phyloP scores from a whole-genome alignment of 2,329 filamentous ascomycete genomes.

The Fusarium verrucosum region DNA sequence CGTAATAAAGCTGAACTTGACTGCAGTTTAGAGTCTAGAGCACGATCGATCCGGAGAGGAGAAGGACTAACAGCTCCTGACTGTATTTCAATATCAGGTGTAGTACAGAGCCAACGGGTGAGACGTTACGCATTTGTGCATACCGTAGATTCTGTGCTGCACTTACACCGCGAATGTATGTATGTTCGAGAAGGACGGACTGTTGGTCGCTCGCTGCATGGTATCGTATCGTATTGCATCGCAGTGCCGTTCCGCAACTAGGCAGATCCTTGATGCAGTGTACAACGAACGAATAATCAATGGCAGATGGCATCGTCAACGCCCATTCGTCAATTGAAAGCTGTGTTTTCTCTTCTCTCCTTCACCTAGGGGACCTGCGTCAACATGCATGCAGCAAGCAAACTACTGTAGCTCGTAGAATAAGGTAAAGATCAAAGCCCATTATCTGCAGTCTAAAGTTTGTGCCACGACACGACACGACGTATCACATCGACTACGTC shows the following conservation, averaged over 20 bases:
- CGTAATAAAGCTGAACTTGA: not conserved
- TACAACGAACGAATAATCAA: constrained; percentile 4
- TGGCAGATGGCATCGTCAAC: constrained; percentile 11
- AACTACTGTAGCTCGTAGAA: constrained; percentile 33
- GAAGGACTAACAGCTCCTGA: not conserved
- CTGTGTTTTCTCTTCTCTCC: constrained; percentile 47
- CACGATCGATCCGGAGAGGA: constrained; percentile 22
- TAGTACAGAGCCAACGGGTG: constrained; percentile 6
- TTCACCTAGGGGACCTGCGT: constrained; percentile 42
- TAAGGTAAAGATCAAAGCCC: constrained; percentile 34
- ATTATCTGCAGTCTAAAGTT: constrained; percentile 23
- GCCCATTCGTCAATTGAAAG: constrained; percentile 42
- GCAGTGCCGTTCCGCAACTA: constrained; percentile 36
- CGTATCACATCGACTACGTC: constrained; percentile 11
- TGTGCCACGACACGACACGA: constrained; percentile 29
- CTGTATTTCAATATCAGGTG: not conserved
- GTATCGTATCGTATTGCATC: constrained; percentile 36
- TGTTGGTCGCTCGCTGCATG: constrained; percentile 26
- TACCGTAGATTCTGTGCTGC: not conserved
- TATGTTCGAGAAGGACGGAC: constrained; percentile 8
- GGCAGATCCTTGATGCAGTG: constrained; percentile 2
- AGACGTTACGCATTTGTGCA: not conserved
- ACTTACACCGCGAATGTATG: constrained; percentile 6
- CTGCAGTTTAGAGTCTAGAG: constrained; percentile 1
- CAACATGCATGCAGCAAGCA: constrained; percentile 27